A percentile compares a stretch with the other conserved stretches of the same genome.
phyloP scores from a whole-genome alignment of 2,329 filamentous ascomycete genomes.

The Esteya vermicola region DNA sequence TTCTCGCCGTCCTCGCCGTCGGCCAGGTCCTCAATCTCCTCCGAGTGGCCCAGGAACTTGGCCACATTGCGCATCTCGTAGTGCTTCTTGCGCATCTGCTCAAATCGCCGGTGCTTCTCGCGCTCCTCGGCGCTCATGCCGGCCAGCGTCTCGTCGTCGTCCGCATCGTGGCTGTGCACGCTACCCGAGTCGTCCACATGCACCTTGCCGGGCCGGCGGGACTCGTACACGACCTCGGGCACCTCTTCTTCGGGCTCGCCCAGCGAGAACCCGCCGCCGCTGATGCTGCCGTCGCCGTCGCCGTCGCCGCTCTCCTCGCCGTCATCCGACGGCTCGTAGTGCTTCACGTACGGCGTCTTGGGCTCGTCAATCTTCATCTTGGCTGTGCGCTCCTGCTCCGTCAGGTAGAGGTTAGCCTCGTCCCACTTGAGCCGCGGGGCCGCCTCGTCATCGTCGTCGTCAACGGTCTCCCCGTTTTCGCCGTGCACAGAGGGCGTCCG shows the following conservation, averaged over 20 bases:
- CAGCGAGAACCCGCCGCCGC: conserved; percentile 83
- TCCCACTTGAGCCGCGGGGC: conserved; percentile 90
- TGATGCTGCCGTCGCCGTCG: conserved; percentile 67
- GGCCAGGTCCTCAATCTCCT: conserved; percentile 45
- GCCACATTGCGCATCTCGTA: conserved; percentile 98
- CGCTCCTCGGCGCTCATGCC: conserved; percentile 56
- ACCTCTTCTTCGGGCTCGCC: conserved; percentile 78
- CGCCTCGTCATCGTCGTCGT: conserved; percentile 38
- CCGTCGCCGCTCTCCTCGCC: conserved; percentile 40
- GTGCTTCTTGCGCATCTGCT: conserved; percentile 84
- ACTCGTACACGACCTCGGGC: conserved; percentile 26
- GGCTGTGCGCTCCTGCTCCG: conserved; percentile 84
- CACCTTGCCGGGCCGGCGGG: conserved; percentile 54
- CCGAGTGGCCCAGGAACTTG: conserved; percentile 65
- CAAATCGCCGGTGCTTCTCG: conserved; percentile 87
- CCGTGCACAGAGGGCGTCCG: conserved; percentile 29
- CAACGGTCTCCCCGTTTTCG: too few species aligned
- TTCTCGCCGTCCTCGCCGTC: conserved; percentile 44
- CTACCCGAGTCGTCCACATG: conserved; percentile 50
- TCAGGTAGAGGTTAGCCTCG: conserved; percentile 92
- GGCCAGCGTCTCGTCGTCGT: conserved; percentile 37
- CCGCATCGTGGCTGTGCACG: conserved; percentile 42
- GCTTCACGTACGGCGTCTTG: conserved; percentile 89
- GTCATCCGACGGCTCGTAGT: conserved; percentile 81
- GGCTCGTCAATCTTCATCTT: conserved; percentile 99